phyloP scores from a whole-genome alignment of 768 basidiomycete genomes.

The Boletus barrowsii region DNA sequence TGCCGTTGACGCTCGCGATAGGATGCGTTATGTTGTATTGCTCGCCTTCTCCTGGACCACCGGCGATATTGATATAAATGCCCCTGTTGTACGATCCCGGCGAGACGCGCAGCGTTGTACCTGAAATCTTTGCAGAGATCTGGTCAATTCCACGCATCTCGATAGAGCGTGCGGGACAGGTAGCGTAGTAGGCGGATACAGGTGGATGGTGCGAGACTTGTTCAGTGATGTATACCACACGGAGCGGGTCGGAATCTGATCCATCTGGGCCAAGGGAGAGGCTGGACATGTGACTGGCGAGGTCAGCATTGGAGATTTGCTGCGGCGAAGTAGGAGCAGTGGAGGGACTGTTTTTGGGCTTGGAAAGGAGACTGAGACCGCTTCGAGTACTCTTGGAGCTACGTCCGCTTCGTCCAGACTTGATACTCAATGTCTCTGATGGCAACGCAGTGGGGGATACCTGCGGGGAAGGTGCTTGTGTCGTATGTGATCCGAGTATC shows the following conservation, averaged over 20 bases:
- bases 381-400: slow-evolving; percentile 63
- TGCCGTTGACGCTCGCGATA: slow-evolving; percentile 84
- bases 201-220: slow-evolving; percentile 98
- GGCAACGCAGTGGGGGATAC: slow-evolving; percentile 20
- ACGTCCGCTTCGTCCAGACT: slow-evolving; percentile 44
- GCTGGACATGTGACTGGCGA: slow-evolving; percentile 57
- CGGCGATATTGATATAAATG: slow-evolving; percentile 75
- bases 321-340: slow-evolving; percentile 47
- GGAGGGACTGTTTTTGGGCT: slow-evolving; percentile 36
- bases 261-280: slow-evolving; percentile 48
- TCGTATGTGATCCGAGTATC: slow-evolving; percentile 41
- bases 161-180: slow-evolving; percentile 69
- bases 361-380: slow-evolving; percentile 53
- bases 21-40: slow-evolving; percentile 89
- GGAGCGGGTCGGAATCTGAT: slow-evolving; percentile 39
- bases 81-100: slow-evolving; percentile 89
- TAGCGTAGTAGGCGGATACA: slow-evolving; percentile 78
- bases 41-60: slow-evolving; percentile 74
- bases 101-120: slow-evolving; percentile 76
- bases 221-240: slow-evolving; percentile 83
- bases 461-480: slow-evolving; percentile 25
- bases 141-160: slow-evolving; percentile 86
- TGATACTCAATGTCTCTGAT: slow-evolving; percentile 53
- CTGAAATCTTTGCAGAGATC: slow-evolving; percentile 88
- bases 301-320: slow-evolving; percentile 34